phyloP scores from a whole-genome alignment of 352 stramenopile species.

The Labyrinthula sp. region DNA sequence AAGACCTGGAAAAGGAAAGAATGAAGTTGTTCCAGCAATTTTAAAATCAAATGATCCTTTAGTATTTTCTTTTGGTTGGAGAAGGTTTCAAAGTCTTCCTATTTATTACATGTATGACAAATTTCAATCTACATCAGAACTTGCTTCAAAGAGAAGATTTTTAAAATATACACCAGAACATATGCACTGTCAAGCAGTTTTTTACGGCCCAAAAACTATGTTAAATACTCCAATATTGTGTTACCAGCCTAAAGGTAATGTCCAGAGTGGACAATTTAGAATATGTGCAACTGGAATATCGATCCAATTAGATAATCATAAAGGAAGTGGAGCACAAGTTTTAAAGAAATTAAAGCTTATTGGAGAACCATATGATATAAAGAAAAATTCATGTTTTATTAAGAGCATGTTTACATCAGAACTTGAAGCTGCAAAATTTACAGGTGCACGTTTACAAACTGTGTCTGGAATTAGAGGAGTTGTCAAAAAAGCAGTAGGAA shows the following conservation, averaged over 20 bases:
- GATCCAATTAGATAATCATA: conserved; percentile 84
- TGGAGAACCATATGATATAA: conserved; percentile 87
- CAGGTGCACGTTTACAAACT: conserved; percentile 85
- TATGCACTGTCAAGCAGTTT: conserved; percentile 96
- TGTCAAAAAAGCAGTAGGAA: conserved; percentile 33
- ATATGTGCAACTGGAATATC: conserved; percentile 87
- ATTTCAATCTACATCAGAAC: too few species aligned
- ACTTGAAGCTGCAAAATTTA: conserved; percentile 84
- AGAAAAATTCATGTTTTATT: conserved; percentile 98
- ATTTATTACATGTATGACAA: conserved; percentile 96
- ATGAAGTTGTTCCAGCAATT: too few species aligned
- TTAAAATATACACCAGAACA: conserved; percentile 99
- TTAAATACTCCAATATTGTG: conserved; percentile 89
- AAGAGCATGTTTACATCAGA: conserved; percentile 82
- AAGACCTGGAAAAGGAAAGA: too few species aligned
- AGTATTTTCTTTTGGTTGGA: conserved; percentile 93
- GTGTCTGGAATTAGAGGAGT: conserved; percentile 91
- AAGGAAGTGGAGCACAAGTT: conserved; percentile 86
- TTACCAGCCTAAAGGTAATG: conserved; percentile 75
- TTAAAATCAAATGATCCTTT: conserved; percentile 93
- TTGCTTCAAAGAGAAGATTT: too few species aligned
- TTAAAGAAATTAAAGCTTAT: conserved; percentile 99
- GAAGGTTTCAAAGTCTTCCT: conserved; percentile 90
- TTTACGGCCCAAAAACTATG: conserved; percentile 78
- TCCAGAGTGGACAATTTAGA: conserved; percentile 69